Base-by-base conservation (phyloP, 441 rosid genomes). In the Gossypium lobatum region DNA sequence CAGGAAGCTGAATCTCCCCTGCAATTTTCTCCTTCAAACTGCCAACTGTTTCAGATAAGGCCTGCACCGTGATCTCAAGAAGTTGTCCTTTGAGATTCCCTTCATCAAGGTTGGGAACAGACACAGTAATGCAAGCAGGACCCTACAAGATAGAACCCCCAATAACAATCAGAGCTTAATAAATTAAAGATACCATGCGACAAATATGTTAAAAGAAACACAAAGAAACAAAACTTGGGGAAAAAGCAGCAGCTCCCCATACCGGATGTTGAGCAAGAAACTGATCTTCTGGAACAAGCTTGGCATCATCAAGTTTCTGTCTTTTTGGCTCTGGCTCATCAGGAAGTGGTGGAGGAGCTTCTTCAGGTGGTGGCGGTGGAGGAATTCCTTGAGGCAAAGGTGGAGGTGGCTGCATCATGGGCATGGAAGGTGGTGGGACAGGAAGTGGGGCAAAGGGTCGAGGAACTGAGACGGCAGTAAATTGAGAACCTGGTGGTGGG, bases 21-120 rank as follows among this genome's bases (percentile, higher is more conserved):
- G 99, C 97, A 76, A 95, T 95, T 84, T 95, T 95, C 87, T 93
- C 97, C 81, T 95, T 95, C 86, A 95, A 86, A 83, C 97, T 95
- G 73, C 89, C 88, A 71, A 95, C 88, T 6, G 89, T 89, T 78
- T 95, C 99, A 4, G 95, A 90, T 73, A 93, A 70, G 0, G 98
- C 81, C 83, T 89, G 96, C 82, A 93, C 84, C 16, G 84, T 81
- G 68, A 95, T 88, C 88, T 90, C 98, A 85, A 95, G 79, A 72
- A 85, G 76, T 77, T 89, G 97, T 25, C 97, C 94, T 81, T 83
- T 88, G 62, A 89, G 90, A 84, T 85, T 91, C 76, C 97, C 98
- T 76, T 95, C 99, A 59, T 95, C 96, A 21, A 73, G 73, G 64
- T 90, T 95, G 42, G 97, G 98, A 73, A 91, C 89, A 67, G 93